Evolutionary conservation across 2,329 filamentous ascomycete genomes (phyloP).

Genomic region (Simplicillium aogashimaense): DNA sequence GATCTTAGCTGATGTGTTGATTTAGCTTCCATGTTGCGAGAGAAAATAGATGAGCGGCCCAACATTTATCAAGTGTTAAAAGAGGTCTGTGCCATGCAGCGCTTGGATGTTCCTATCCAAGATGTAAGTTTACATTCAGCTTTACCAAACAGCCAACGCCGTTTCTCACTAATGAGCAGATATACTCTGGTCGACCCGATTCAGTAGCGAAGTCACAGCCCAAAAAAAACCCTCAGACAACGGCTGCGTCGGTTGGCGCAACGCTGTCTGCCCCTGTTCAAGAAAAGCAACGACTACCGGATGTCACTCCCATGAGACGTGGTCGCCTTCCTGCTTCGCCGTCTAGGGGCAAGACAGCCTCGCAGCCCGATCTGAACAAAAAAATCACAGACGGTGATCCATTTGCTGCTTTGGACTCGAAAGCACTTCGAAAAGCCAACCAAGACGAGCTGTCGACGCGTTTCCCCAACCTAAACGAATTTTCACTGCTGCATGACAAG

Average conservation of each 20-base stretch:
- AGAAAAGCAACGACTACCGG: conserved; percentile 65
- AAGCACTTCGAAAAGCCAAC: conserved; percentile 23
- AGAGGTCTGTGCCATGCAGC: conserved; percentile 83
- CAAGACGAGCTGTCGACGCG: conserved; percentile 72
- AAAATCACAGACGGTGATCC: conserved; percentile 67
- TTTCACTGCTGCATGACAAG: conserved; percentile 78
- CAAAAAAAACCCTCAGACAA: conserved; percentile 37
- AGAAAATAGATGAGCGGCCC: conserved; percentile 67
- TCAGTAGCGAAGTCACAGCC: conserved; percentile 39
- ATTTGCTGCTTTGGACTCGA: conserved; percentile 79
- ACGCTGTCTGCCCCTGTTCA: conserved; percentile 69
- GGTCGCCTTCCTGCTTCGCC: conserved; percentile 49
- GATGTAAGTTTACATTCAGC: conserved; percentile 53
- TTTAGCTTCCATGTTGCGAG: conserved; percentile 78
- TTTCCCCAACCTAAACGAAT: conserved; percentile 89
- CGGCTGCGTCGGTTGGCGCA: conserved; percentile 62
- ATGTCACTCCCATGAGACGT: conserved; percentile 88
- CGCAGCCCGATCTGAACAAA: conserved; percentile 52
- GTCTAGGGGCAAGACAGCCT: conserved; percentile 16
- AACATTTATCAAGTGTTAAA: conserved; percentile 91
- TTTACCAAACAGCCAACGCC: neutral
- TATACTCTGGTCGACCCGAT: conserved; percentile 56
- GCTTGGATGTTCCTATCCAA: conserved; percentile 74
- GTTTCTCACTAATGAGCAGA: conserved; percentile 34
- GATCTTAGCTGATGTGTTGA: conserved; percentile 10